Evolutionary conservation across 2,329 filamentous ascomycete species (phyloP).

Genomic region (Colletotrichum salicis): DNA sequence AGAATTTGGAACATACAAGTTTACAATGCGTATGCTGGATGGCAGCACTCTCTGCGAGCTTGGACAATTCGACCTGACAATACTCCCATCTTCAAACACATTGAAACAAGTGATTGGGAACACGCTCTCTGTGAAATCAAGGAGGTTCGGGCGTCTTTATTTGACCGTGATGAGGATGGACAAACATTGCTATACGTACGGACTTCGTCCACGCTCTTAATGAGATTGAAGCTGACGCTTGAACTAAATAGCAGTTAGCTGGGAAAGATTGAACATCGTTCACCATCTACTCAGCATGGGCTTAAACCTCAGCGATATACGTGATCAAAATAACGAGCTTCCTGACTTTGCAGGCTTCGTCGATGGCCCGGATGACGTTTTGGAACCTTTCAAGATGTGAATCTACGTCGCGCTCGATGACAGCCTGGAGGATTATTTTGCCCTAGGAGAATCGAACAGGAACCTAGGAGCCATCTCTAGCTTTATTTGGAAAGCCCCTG

Average conservation of each 20-base stretch:
- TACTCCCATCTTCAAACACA: rapidly evolving
- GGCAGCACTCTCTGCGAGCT: background rate
- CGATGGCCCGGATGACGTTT: background rate
- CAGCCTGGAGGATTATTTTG: background rate
- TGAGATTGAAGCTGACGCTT: no score
- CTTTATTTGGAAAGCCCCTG: rapidly evolving
- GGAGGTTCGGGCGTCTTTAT: background rate
- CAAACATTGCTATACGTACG: conserved; percentile 3
- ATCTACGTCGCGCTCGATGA: background rate
- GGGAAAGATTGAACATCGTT: rapidly evolving
- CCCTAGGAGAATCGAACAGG: rapidly evolving
- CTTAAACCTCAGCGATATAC: background rate
- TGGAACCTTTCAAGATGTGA: background rate
- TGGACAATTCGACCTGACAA: background rate
- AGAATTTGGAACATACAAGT: conserved; percentile 13
- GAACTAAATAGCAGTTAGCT: background rate
- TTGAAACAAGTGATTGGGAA: rapidly evolving
- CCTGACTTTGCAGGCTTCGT: rapidly evolving
- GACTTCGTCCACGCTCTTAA: no score
- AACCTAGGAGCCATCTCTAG: background rate
- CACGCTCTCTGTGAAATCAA: background rate
- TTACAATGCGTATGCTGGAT: background rate
- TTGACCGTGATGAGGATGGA: rapidly evolving
- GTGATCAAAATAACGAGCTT: rapidly evolving
- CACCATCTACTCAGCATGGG: background rate